Evolutionary conservation across 805 yeast species (phyloP), one percentile per base, ranked within the genome.

Genomic region (Teunomyces panamensis): DNA sequence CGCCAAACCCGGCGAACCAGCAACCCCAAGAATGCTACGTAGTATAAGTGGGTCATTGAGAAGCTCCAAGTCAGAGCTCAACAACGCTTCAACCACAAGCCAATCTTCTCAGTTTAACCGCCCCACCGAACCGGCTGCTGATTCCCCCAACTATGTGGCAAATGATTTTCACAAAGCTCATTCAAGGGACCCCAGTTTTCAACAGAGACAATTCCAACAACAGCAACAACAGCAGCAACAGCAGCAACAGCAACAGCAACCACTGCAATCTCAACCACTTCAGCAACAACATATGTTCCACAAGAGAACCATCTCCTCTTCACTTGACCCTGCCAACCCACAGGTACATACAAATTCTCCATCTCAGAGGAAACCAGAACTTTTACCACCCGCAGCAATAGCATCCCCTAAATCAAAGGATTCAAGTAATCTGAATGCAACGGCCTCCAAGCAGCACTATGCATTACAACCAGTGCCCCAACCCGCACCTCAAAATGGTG

Each of bases 21-120:
- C 88, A 1, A 83, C 89, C 1, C 87, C 88, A 7, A 67, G 88
- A 55, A 84, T 84, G 88, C 65, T 83, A 42, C 72, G 86, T 55
- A 80, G 79, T 56, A 77, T 78, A 3, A 75, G 81, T 50, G 78
- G 77, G 1, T 64, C 64, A 49, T 56, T 58, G 32, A 54, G 51
- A 45, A 53, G 47, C 28, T 48, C 59, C 34, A 53, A 45, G 20
- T 32, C 34, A n/a, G 39, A 54, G 16, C 24, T 46, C 13, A 34
- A 20, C 33, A n/a, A 13, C 28, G 6, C 52, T 9, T 51, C 58
- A 13, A 46, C 47, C 29, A 49, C 48, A 13, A 47, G 49, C 13
- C 54, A 50, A 28, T 36, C 42, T 7, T 16, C 28, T 14, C 41
- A 36, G 26, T 7, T 5, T 37, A 35, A 35, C 39, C 41, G 41